A percentile compares a stretch with the other conserved stretches of the same genome.
phyloP scores from a whole-genome alignment of 371 early-diverging fungal species.

The Mortierella sp. region DNA sequence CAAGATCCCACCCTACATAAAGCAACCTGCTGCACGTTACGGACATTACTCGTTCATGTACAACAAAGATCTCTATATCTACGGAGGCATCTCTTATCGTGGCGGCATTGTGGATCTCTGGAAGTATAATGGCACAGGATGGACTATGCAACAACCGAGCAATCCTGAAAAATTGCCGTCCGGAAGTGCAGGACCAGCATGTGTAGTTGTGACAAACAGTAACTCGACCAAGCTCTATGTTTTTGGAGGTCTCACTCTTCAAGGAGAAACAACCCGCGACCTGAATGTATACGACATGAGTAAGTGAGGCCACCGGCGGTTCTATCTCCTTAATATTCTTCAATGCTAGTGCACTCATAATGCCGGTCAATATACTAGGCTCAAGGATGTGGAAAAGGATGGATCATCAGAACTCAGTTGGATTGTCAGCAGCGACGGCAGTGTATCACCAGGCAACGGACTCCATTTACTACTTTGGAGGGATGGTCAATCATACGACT shows the following conservation, averaged over 20 bases:
- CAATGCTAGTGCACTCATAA: not conserved
- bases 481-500: conserved; percentile 44
- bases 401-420: conserved; percentile 44
- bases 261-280: conserved; percentile 25
- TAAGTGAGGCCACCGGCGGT: no score
- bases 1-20: conserved; percentile 12
- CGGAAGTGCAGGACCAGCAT: conserved; percentile 29
- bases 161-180: conserved; percentile 30
- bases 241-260: conserved; percentile 27
- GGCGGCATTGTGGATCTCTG: conserved; percentile 36
- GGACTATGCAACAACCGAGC: conserved; percentile 16
- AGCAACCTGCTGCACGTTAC: conserved; percentile 35
- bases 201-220: conserved; percentile 26
- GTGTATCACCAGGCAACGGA: conserved; percentile 49
- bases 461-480: conserved; percentile 54
- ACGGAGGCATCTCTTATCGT: conserved; percentile 26
- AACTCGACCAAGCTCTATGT: conserved; percentile 39
- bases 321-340: no score
- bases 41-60: conserved; percentile 46
- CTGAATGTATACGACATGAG: conserved; percentile 35
- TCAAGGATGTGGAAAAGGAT: conserved; percentile 25
- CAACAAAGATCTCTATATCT: conserved; percentile 35
- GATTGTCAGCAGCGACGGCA: conserved; percentile 40
- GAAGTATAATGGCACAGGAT: conserved; percentile 33
- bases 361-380: conserved; percentile 4